Conservation (phyloP, 176 grass and related monocot genomes). For the Phoenix dactylifera region DNA sequence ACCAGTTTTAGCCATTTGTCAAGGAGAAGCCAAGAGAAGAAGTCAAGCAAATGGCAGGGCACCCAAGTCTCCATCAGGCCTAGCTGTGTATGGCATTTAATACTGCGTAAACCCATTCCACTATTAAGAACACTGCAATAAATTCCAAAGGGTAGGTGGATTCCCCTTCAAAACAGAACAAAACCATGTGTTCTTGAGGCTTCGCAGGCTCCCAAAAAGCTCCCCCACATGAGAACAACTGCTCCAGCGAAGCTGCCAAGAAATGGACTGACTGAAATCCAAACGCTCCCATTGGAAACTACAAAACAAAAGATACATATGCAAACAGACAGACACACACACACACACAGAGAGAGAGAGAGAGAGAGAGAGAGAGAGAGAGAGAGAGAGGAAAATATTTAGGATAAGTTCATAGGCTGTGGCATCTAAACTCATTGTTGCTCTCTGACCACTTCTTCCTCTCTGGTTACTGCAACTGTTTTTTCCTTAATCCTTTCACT, state of each 20-base stretch:
- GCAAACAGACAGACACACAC: too few species aligned
- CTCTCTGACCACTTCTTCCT: too few species aligned
- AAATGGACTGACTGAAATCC: not conserved
- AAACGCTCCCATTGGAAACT: too few species aligned
- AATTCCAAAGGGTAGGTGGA: slow-evolving; percentile 36
- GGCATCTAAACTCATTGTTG: too few species aligned
- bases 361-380: too few species aligned
- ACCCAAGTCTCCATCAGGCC: not conserved
- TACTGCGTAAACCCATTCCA: slow-evolving; percentile 1
- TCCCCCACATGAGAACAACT: not conserved
- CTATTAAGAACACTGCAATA: slow-evolving; percentile 29
- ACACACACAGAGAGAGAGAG: too few species aligned
- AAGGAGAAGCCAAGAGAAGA: not conserved
- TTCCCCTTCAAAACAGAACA: slow-evolving; percentile 41
- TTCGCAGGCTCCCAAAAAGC: not conserved
- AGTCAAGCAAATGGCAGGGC: not conserved
- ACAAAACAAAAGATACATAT: too few species aligned
- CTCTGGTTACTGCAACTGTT: too few species aligned
- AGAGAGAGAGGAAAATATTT: too few species aligned
- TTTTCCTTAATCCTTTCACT: too few species aligned
- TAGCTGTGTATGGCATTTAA: slow-evolving; percentile 8
- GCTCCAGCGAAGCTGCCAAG: slow-evolving; percentile 17
- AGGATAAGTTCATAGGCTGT: too few species aligned
- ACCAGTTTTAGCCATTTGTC: not conserved
- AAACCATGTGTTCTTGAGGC: slow-evolving; percentile 22